Base-by-base conservation (phyloP, 257 asterid genomes). In the Scutellaria galericulata region DNA sequence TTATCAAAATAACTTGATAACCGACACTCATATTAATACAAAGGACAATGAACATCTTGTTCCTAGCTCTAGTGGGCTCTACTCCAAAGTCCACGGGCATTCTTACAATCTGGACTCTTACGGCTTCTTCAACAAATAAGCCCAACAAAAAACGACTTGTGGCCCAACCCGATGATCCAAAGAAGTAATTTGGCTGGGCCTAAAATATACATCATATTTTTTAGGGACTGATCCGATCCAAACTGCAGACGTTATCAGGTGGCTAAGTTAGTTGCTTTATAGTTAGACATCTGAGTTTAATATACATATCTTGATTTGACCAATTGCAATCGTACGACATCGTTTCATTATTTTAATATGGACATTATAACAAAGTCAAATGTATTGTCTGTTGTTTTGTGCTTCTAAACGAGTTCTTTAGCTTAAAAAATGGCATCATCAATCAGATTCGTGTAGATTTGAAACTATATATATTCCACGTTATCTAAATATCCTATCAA, bases 291-390 rank as follows among this genome's bases (percentile, higher is more conserved):
- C 37, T 31, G 37, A 31, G 37, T 31, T 18, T 54, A 35, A 14
- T 31, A 50, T 67, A 51, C 48, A 20, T 22, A 0, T 9, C 42
- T 52, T 11, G 1, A 45, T 57, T 41, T 66, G 7, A 5, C 7
- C 9, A n/a, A 14, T 24, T 56, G 27, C 47, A 44, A 24, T 24
- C 14, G 41, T 47, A 31, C 44, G 20, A 42, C 60, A 27, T 44
- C 8, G 47, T 31, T 35, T 35, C 41, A 9, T 3, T 44, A 22
- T 9, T 31, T 4, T 64, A 14, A 44, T 48, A 20, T 4, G 7
- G 37, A 40, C 39, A 42, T 62, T 18, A 9, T 15, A 40, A 9
- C 37, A 61, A 63, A 63, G 68, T 63, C 68, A 63, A 42, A 42
- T 63, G 40, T 63, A 15, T 42, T 14, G 15, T 61, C 50, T n/a